Percentiles rank a stretch among this genome's conserved stretches.
Evolutionary conservation across 148 eudicot genomes (phyloP).

Genomic region (Hydrangea macrophylla): DNA sequence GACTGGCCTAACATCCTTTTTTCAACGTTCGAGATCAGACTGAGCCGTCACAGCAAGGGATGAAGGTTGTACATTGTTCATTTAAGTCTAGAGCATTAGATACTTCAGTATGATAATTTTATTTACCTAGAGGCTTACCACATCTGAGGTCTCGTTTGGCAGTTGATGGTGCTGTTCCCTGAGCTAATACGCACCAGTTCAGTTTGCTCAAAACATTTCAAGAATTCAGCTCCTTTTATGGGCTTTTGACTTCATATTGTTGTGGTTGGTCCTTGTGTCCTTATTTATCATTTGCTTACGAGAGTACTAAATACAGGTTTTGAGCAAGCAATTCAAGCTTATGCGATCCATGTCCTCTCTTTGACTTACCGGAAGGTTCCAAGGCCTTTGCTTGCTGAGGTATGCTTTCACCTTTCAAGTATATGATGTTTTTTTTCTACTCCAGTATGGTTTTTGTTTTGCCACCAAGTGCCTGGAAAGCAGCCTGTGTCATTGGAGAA

Average conservation of each 20-base stretch:
- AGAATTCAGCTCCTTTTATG: background rate
- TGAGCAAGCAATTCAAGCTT: constrained; percentile 87
- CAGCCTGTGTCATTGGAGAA: background rate
- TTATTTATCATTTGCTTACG: background rate
- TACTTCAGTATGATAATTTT: background rate
- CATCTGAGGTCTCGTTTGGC: background rate
- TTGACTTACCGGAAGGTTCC: constrained; percentile 78
- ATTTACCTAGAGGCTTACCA: background rate
- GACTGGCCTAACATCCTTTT: background rate
- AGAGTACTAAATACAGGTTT: constrained; percentile 53
- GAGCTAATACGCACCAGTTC: background rate
- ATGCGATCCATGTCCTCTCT: constrained; percentile 87
- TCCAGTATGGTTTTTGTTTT: background rate
- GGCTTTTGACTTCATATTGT: background rate
- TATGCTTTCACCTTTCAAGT: constrained; percentile 25
- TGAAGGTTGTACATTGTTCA: background rate
- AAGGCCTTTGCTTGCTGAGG: constrained; percentile 87
- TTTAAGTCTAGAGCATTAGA: background rate
- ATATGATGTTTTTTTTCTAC: background rate
- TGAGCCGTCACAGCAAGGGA: background rate
- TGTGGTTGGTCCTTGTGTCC: background rate
- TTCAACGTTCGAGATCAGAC: background rate
- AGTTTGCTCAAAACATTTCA: background rate
- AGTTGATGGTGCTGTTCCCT: background rate
- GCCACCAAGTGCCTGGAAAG: background rate